Percentiles rank a stretch among this genome's conserved stretches.
Evolutionary conservation across 1,284 basidiomycete genomes (phyloP).

Genomic region (Leccinum solheimii): DNA sequence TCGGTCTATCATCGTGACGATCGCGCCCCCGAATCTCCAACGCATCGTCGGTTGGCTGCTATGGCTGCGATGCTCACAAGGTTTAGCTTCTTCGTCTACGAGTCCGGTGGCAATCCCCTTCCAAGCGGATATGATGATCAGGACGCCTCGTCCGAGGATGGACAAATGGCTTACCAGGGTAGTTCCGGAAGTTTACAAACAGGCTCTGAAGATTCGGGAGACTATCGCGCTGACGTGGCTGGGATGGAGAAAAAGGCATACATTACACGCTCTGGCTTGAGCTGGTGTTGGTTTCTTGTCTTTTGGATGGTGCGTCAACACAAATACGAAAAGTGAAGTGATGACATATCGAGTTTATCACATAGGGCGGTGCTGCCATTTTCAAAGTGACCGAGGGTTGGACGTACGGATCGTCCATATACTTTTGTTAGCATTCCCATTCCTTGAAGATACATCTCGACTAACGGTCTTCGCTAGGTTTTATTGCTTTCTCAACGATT

Average conservation of each 20-base stretch:
- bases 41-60: constrained; percentile 43
- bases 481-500: constrained; percentile 65
- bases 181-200: constrained; percentile 18
- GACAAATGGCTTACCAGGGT: background rate
- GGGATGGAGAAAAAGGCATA: constrained; percentile 48
- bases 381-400: constrained; percentile 55
- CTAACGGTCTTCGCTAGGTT: constrained; percentile 38
- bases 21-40: constrained; percentile 27
- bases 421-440: constrained; percentile 60
- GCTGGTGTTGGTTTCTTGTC: constrained; percentile 50
- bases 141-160: background rate
- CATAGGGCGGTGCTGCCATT: constrained; percentile 53
- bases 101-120: constrained; percentile 12
- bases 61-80: constrained; percentile 55
- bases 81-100: constrained; percentile 42
- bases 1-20: constrained; percentile 22
- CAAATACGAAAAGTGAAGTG: background rate
- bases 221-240: constrained; percentile 22
- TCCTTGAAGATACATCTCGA: constrained; percentile 3
- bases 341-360: background rate
- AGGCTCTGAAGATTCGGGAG: constrained; percentile 10
- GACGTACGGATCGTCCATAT: constrained; percentile 55
- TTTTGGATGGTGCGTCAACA: constrained; percentile 54
- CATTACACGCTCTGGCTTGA: constrained; percentile 46
- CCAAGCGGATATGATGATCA: background rate